Evolutionary conservation across 169 alveolate genomes (phyloP).

Genomic region (Cyclospora cayetanensis): DNA sequence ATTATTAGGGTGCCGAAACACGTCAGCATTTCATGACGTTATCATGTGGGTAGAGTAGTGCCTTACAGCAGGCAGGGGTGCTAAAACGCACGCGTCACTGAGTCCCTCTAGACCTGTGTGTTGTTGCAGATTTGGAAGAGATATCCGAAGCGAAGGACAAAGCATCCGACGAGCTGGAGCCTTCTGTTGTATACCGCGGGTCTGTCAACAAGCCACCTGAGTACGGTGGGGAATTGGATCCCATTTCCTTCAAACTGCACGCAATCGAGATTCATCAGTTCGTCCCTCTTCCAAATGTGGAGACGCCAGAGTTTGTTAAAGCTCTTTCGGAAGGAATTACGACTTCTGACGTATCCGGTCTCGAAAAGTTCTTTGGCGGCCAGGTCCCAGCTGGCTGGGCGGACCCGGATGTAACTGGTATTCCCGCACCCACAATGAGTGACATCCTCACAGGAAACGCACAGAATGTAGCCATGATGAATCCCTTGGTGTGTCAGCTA

Average conservation of each 20-base stretch:
- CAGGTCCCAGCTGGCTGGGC: slow-evolving; percentile 84
- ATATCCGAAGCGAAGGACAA: slow-evolving; percentile 67
- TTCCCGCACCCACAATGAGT: slow-evolving; percentile 87
- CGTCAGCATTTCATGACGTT: too few species aligned
- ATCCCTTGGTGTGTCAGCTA: slow-evolving; percentile 68
- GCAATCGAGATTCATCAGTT: slow-evolving; percentile 90
- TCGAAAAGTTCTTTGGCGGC: slow-evolving; percentile 80
- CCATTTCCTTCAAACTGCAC: slow-evolving; percentile 86
- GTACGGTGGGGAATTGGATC: slow-evolving; percentile 80
- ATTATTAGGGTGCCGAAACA: too few species aligned
- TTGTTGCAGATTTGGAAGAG: slow-evolving; percentile 3
- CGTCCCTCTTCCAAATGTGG: slow-evolving; percentile 84
- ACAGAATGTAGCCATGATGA: slow-evolving; percentile 72
- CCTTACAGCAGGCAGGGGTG: too few species aligned
- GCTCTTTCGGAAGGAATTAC: slow-evolving; percentile 76
- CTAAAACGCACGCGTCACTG: too few species aligned
- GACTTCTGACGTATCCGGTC: slow-evolving; percentile 76
- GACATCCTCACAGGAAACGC: slow-evolving; percentile 84
- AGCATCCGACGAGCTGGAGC: slow-evolving; percentile 73
- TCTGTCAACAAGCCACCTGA: slow-evolving; percentile 79
- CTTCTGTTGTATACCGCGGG: slow-evolving; percentile 80
- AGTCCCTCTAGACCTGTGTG: too few species aligned
- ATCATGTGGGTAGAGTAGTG: too few species aligned
- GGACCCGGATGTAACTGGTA: slow-evolving; percentile 88
- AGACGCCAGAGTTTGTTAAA: slow-evolving; percentile 83